Conservation (phyloP, 345 rosid species). For the Dipteronia dyeriana region DNA sequence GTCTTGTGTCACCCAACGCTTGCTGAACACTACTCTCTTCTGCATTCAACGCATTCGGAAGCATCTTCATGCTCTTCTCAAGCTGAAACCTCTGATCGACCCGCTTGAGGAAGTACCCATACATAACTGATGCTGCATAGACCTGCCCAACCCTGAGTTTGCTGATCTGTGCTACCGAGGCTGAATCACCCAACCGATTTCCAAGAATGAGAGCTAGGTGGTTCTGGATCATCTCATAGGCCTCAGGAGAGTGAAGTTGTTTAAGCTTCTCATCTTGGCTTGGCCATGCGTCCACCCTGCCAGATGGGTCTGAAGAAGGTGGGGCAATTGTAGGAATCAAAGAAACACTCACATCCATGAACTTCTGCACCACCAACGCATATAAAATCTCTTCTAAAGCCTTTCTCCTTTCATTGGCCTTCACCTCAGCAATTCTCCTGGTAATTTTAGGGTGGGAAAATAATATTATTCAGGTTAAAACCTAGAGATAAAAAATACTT, state of each 20-base stretch:
- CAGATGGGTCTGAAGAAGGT: slow-evolving; percentile 53
- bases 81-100: slow-evolving; percentile 97
- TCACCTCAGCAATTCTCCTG: slow-evolving; percentile 97
- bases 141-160: slow-evolving; percentile 95
- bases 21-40: slow-evolving; percentile 32
- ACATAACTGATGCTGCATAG: slow-evolving; percentile 99
- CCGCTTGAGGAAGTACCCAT: slow-evolving; percentile 92
- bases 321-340: slow-evolving; percentile 63
- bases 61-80: slow-evolving; percentile 89
- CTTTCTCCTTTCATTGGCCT: slow-evolving; percentile 81
- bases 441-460: slow-evolving; percentile 3
- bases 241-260: slow-evolving; percentile 83
- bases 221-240: slow-evolving; percentile 95
- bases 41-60: slow-evolving; percentile 49
- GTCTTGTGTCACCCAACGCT: slow-evolving; percentile 33
- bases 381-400: slow-evolving; percentile 86
- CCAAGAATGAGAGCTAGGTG: slow-evolving; percentile 84
- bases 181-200: slow-evolving; percentile 56
- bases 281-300: slow-evolving; percentile 68
- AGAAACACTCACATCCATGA: slow-evolving; percentile 87
- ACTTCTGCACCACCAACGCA: slow-evolving; percentile 86
- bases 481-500: neutral
- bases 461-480: slow-evolving; percentile 6
- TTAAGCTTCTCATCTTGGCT: slow-evolving; percentile 66
- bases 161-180: slow-evolving; percentile 71